phyloP scores from a whole-genome alignment of 352 stramenopile genomes.

The Globisporangium paddicum region DNA sequence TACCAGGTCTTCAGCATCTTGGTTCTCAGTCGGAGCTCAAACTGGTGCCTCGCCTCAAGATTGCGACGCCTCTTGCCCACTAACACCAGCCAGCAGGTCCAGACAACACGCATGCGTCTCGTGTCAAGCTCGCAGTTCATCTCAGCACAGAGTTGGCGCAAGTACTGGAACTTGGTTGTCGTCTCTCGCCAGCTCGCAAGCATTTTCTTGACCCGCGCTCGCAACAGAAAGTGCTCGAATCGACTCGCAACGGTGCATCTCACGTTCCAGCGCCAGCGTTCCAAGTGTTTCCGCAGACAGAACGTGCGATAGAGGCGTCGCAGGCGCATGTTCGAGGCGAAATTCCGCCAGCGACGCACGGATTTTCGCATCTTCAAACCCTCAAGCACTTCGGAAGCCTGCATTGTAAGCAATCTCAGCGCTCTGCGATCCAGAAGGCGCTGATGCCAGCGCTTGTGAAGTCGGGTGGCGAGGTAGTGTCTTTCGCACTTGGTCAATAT shows the following conservation, averaged over 20 bases:
- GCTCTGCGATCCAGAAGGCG: slow-evolving; percentile 6
- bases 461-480: slow-evolving; percentile 16
- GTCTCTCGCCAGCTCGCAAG: slow-evolving; percentile 20
- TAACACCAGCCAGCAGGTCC: slow-evolving; percentile 20
- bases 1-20: slow-evolving; percentile 1
- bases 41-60: not conserved
- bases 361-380: slow-evolving; percentile 9
- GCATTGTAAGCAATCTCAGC: slow-evolving; percentile 1
- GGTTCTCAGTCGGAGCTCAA: not conserved
- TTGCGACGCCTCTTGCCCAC: slow-evolving; percentile 7
- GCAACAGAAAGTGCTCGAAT: slow-evolving; percentile 24
- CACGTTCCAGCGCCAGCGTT: slow-evolving; percentile 23
- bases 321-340: slow-evolving; percentile 5
- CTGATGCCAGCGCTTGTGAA: slow-evolving; percentile 21
- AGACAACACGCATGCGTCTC: slow-evolving; percentile 9
- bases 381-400: slow-evolving; percentile 10
- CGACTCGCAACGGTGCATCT: slow-evolving; percentile 27
- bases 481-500: slow-evolving; percentile 5
- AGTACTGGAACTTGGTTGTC: slow-evolving; percentile 18
- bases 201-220: slow-evolving; percentile 22
- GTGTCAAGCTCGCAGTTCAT: slow-evolving; percentile 6
- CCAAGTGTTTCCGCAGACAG: slow-evolving; percentile 33
- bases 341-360: slow-evolving; percentile 22
- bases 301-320: slow-evolving; percentile 22
- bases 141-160: slow-evolving; percentile 18